These are phyloP conservation scores for Penicillium lividum DNA, from an alignment of 495 filamentous ascomycete species.

Conservation along the genomic window DNA sequence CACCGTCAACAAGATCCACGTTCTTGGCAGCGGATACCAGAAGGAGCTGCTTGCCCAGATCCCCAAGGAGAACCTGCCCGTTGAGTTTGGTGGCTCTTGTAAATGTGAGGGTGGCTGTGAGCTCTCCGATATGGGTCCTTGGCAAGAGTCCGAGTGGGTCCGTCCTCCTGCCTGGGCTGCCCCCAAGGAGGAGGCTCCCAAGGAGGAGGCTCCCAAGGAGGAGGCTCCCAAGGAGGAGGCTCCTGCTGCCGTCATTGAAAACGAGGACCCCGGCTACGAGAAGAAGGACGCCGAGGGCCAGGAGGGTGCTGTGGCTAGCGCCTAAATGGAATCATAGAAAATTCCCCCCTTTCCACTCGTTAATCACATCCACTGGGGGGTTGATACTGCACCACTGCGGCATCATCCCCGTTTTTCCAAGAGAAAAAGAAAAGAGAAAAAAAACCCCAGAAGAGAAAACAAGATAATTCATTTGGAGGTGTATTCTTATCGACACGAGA, in stretches of 20 bases:
- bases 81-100: conserved; percentile 82
- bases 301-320: conserved; percentile 33
- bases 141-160: conserved; percentile 78
- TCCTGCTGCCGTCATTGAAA: conserved; percentile 26
- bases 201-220: conserved; percentile 20
- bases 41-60: conserved; percentile 81
- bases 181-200: conserved; percentile 34
- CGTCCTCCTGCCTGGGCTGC: conserved; percentile 69
- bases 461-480: not conserved
- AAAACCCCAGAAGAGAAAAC: not conserved
- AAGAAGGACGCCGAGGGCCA: conserved; percentile 36
- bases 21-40: conserved; percentile 80
- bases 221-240: conserved; percentile 24
- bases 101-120: conserved; percentile 80
- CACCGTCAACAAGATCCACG: conserved; percentile 93
- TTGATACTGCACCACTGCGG: conserved; percentile 5
- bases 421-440: conserved; percentile 5
- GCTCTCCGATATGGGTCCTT: conserved; percentile 88
- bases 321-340: conserved; percentile 27
- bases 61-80: conserved; percentile 86
- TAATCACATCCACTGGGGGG: conserved; percentile 12
- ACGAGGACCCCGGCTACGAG: conserved; percentile 32
- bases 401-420: not conserved
- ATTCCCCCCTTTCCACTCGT: conserved; percentile 15
- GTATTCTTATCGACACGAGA: conserved; percentile 5